phyloP scores from a whole-genome alignment of 179 eudicot species.

The Carnegiea gigantea region DNA sequence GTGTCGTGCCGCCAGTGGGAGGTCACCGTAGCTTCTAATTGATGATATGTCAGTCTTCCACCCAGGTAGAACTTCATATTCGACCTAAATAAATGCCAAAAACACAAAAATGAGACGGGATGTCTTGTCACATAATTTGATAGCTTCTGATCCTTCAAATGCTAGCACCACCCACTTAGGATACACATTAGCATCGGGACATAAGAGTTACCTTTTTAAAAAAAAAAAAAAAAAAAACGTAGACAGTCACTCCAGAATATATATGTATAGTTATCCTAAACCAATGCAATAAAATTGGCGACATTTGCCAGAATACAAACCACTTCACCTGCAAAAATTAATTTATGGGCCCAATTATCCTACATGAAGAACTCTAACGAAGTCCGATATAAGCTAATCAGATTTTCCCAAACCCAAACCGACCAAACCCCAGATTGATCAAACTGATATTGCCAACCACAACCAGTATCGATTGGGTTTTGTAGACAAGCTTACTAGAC shows the following conservation, averaged over 20 bases:
- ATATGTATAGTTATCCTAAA: no score
- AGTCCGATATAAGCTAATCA: background rate
- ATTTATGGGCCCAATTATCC: background rate
- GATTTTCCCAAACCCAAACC: background rate
- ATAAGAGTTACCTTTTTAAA: no score
- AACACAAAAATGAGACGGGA: background rate
- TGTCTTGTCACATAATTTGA: background rate
- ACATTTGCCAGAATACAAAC: no score
- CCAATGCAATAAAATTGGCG: no score
- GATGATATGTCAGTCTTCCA: slow-evolving; percentile 85
- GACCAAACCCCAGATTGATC: background rate
- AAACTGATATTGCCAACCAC: background rate
- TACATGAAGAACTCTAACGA: background rate
- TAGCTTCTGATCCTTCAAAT: background rate
- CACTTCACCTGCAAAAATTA: no score
- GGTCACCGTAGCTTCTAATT: slow-evolving; percentile 67
- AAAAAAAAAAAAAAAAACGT: no score
- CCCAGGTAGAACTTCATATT: slow-evolving; percentile 87
- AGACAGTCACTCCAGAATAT: no score
- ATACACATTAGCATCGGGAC: background rate
- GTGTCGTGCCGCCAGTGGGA: slow-evolving; percentile 70
- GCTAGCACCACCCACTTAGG: no score
- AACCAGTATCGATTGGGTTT: background rate
- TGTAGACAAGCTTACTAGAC: background rate
- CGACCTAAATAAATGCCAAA: slow-evolving; percentile 51